Base-by-base conservation (phyloP, 495 filamentous ascomycete genomes). In the Aspergillus avenaceus region DNA sequence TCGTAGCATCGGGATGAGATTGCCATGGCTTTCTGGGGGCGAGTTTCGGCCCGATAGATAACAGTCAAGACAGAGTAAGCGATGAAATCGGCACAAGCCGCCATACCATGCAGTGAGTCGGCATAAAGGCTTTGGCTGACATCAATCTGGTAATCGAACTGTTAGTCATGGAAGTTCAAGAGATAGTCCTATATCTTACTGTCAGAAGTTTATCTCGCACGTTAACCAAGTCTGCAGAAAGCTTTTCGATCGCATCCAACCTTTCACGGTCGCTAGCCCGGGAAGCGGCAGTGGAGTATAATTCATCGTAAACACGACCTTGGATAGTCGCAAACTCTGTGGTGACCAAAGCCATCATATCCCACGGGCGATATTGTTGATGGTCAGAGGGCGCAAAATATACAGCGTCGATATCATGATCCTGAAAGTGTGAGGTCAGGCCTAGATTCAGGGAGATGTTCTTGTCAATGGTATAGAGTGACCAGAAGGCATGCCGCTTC, bases 31-130 rank as follows among this genome's bases (percentile, higher is more conserved):
- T 63, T 51, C 3, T 41, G 41, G 6, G 60, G 56, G 3, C 53
- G 54, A 5, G 61, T 60, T 36, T 63, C 57, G 5, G 61, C 61
- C 8, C 61, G 61, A 25, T 63, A 56, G 32, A 63, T 63, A 2
- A 63, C 57, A 0, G 61, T 63, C 22, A 63, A 31, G 1, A 63
- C 57, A 13, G 57, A 60, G 42, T 60, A 63, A 9, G 61, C 51
- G 25, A 63, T 63, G 42, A 63, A 63, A 38, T 63, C 61, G 5
- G 61, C 61, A 45, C 61, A 63, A 13, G 57, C 57, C 0, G 61
- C 59, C 57, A 63, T 63, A 5, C 61, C 61, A 29, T 63, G 61
- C 8, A 63, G 25, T 4, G 61, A 63, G 32, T 63, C 61, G 18
- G 61, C 47, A 38, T 63, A 63, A n/a, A 63, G 53, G 12, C 52